Evolutionary conservation across 257 asterid genomes (phyloP).

Genomic region (Thymus mandschuricus): DNA sequence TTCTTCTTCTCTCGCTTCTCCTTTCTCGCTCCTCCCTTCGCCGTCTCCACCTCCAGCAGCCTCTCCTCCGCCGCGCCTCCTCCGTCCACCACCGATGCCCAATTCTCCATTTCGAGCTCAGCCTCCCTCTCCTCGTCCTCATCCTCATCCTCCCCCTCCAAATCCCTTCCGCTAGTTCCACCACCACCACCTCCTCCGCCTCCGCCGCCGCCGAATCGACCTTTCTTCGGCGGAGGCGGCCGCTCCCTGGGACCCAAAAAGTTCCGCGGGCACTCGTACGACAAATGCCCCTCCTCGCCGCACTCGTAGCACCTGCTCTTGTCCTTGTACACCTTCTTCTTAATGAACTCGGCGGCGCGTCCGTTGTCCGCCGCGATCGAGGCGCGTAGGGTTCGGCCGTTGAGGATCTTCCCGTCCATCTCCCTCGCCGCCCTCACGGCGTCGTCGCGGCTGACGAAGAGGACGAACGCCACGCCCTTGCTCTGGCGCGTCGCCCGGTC

Average conservation of each 20-base stretch:
- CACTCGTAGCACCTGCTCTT: slow-evolving; percentile 96
- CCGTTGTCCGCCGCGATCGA: slow-evolving; percentile 95
- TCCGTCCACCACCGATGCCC: slow-evolving; percentile 95
- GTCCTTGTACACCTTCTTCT: slow-evolving; percentile 82
- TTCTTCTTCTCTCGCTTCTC: slow-evolving; percentile 66
- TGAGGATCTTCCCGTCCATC: slow-evolving; percentile 71
- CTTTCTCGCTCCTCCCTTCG: slow-evolving; percentile 39
- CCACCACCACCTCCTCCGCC: slow-evolving; percentile 46
- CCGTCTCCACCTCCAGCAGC: slow-evolving; percentile 45
- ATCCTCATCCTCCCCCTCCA: slow-evolving; percentile 47
- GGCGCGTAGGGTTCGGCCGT: slow-evolving; percentile 81
- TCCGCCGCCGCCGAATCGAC: slow-evolving; percentile 54
- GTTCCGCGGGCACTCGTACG: slow-evolving; percentile 89
- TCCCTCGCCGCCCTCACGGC: slow-evolving; percentile 73
- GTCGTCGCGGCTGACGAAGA: slow-evolving; percentile 79
- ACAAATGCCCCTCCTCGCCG: slow-evolving; percentile 90
- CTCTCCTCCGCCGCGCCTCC: slow-evolving; percentile 76
- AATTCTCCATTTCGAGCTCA: slow-evolving; percentile 65
- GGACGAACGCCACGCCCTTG: slow-evolving; percentile 89
- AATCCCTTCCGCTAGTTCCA: slow-evolving; percentile 34
- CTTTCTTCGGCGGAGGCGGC: slow-evolving; percentile 80
- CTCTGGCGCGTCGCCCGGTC: slow-evolving; percentile 83
- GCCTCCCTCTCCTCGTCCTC: slow-evolving; percentile 57
- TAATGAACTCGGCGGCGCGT: slow-evolving; percentile 86
- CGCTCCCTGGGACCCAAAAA: slow-evolving; percentile 80